Base-by-base conservation (phyloP, 495 filamentous ascomycete species). In the Pseudoneurospora amorphoporcata region DNA sequence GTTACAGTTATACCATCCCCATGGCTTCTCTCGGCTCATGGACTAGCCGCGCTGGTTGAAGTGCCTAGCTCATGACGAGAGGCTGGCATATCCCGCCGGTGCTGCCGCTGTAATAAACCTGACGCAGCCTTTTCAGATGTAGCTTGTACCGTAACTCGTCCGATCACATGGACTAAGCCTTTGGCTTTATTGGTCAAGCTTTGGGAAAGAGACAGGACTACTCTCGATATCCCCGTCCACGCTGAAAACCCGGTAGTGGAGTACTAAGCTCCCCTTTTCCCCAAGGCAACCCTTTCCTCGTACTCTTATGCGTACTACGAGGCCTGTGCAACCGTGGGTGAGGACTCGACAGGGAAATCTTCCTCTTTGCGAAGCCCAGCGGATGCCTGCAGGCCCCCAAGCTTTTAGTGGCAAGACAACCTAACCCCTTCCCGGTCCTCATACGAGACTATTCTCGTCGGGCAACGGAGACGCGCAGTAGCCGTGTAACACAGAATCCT, bases 381-480 rank as follows among this genome's bases (percentile, higher is more conserved):
- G 74, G 77, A 42, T 74, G 71, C n/a, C 29, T 72, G 76, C 76
- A 77, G 70, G 65, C 65, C 40, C 65, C 68, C 65, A 61, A 61
- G 35, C 61, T 72, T 75, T 72, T 40, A 77, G 73, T 75, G 69
- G 73, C 69, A 72, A 75, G 72, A 74, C 72, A 69, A 29, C 37
- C 47, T 39, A 32, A 61, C 73, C 70, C 35, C 70, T 72, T 69
- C 69, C 75, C 74, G 71, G 65, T 42, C 41, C 73, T 74, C 76
- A 79, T 79, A 80, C 79, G 79, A 80, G 77, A 73, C 71, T 73
- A 73, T 79, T 79, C 79, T 80, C 79, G 76, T 80, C 77, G 75
- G 75, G 77, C 73, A 69, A 72, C 77, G 79, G 79, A 71, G 71
- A 74, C 72, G 69, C 68, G 79, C 79, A 80, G 75, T 68, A 69